Evolutionary conservation across 148 eudicot species (phyloP), one percentile per base, ranked within the genome.

Genomic region (Rhododendron molle): DNA sequence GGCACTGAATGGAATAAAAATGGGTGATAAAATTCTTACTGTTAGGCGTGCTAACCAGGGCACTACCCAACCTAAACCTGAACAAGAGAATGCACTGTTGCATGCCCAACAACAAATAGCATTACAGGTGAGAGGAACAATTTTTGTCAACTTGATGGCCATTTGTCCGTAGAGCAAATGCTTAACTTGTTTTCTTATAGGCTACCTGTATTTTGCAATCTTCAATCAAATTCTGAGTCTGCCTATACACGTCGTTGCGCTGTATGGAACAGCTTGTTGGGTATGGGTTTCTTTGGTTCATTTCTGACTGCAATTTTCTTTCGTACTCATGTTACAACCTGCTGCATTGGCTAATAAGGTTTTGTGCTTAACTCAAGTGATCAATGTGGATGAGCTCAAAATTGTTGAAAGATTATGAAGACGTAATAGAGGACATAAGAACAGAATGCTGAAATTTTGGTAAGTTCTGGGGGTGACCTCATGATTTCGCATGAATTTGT

Each of bases 31-130:
- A 87, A 91, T 91, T 78, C 98, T 97, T 49, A 97, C 99, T 73
- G 99, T 97, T 32, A 91, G 98, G 87, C 98, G 98, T 87, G 99
- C 99, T 81, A 97, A 94, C 85, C 96, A 93, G 86, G 98, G 99
- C 58, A 60, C 94, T 50, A 85, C 91, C 58, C 98, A 95, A 78
- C 96, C 96, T 26, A 97, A 95, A 86, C 99, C 98, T 43, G 98
- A 97, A 89, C 99, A 97, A 85, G 99, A 97, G 90, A 95, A 91
- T 87, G 93, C 95, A 4, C 79, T 93, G 74, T 84, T 92, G 90
- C 98, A 97, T 86, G 98, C 98, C 16, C 98, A 94, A 88, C 99
- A 97, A 91, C 98, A 97, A 87, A 93, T 97, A 86, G 95, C 95
- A n/a, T 69, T 97, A 83, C 99, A 97, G 96, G 99, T 97, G 65